These are phyloP conservation scores for Scutellaria minor DNA, from an alignment of 257 asterid genomes.

Conservation along the genomic window DNA sequence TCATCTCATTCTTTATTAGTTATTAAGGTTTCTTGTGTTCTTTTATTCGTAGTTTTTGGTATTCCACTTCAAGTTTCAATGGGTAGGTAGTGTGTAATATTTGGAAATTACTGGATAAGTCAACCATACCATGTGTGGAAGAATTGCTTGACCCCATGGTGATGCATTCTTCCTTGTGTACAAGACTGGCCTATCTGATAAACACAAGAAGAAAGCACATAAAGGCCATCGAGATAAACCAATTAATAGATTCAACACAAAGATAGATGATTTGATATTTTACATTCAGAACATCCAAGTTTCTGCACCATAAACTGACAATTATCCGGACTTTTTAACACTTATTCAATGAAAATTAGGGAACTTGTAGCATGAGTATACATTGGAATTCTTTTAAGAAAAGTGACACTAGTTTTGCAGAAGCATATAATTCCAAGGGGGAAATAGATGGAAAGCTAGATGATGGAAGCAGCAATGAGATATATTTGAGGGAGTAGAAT, in stretches of 20 bases:
- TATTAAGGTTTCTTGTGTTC: background rate
- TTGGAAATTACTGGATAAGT: conserved; percentile 5
- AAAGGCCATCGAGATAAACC: conserved; percentile 25
- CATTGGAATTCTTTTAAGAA: background rate
- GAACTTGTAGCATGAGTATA: conserved; percentile 24
- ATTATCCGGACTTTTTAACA: conserved; percentile 5
- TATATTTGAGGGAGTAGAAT: conserved; percentile 14
- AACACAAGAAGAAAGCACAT: conserved; percentile 33
- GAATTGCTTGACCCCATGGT: conserved; percentile 69
- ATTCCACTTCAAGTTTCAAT: conserved; percentile 7
- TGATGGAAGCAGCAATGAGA: background rate
- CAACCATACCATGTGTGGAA: conserved; percentile 80
- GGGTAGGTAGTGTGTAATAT: background rate
- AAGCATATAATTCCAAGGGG: conserved; percentile 3
- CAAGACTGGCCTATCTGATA: conserved; percentile 80
- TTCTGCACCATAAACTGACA: conserved; percentile 15
- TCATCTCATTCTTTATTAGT: conserved; percentile 2
- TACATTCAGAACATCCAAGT: conserved; percentile 18
- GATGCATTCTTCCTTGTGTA: conserved; percentile 61
- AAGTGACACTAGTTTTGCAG: conserved; percentile 6
- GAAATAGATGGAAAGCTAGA: conserved; percentile 16
- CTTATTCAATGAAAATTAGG: conserved; percentile 9
- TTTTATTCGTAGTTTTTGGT: background rate
- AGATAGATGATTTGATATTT: background rate
- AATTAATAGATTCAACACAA: conserved; percentile 19